These are phyloP conservation scores for Primulina eburnea DNA, from an alignment of 257 asterid species.

Conservation along the genomic window DNA sequence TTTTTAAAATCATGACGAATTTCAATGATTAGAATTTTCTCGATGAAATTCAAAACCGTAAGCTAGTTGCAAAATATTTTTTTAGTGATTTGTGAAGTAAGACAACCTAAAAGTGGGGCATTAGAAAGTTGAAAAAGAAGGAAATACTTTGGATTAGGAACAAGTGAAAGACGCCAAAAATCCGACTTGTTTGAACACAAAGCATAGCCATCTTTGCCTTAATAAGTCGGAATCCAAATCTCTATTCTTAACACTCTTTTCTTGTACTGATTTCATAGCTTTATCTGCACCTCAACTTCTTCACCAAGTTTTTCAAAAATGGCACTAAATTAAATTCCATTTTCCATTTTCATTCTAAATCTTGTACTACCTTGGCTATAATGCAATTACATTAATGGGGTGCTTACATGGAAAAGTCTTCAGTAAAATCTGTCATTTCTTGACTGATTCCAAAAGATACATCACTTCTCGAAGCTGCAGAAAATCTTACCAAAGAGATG, in stretches of 20 bases:
- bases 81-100: not conserved
- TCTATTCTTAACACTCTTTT: slow-evolving; percentile 21
- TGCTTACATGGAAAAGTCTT: slow-evolving; percentile 26
- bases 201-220: slow-evolving; percentile 7
- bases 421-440: slow-evolving; percentile 30
- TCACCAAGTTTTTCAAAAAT: not conserved
- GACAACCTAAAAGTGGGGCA: not conserved
- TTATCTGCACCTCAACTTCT: not conserved
- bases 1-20: no score
- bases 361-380: slow-evolving; percentile 17
- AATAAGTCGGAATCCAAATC: slow-evolving; percentile 35
- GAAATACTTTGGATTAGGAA: slow-evolving; percentile 26
- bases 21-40: no score
- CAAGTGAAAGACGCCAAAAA: slow-evolving; percentile 34
- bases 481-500: slow-evolving; percentile 43
- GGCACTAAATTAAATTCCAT: slow-evolving; percentile 19
- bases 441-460: slow-evolving; percentile 26
- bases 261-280: slow-evolving; percentile 2
- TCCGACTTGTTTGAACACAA: slow-evolving; percentile 25
- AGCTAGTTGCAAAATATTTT: no score
- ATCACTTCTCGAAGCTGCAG: slow-evolving; percentile 33
- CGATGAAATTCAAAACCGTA: no score
- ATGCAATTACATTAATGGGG: slow-evolving; percentile 26
- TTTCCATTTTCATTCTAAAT: slow-evolving; percentile 25
- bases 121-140: not conserved